phyloP scores from a whole-genome alignment of 2,329 filamentous ascomycete species.

The Lasiodiplodia sp. region DNA sequence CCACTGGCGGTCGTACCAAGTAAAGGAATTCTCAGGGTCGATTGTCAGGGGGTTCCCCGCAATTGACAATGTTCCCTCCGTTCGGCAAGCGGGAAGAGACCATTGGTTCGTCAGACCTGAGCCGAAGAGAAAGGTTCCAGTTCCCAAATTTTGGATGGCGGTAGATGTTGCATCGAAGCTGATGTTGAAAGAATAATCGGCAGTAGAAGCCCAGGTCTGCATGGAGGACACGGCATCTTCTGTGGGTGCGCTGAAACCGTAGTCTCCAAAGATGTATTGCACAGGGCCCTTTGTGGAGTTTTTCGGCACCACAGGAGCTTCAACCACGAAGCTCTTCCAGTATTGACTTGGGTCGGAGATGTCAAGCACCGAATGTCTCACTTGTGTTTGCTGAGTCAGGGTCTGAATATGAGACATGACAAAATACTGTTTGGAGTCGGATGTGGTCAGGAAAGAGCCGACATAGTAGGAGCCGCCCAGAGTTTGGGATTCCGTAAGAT shows the following conservation, averaged over 20 bases:
- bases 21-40: neutral
- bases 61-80: neutral
- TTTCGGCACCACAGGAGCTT: neutral
- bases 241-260: neutral
- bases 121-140: neutral
- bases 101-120: neutral
- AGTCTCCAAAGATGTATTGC: neutral
- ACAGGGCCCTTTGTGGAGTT: neutral
- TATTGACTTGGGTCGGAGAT: neutral
- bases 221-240: neutral
- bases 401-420: neutral
- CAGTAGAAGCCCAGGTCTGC: neutral
- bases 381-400: neutral
- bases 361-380: neutral
- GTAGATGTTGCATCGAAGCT: neutral
- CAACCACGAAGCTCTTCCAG: neutral
- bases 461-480: neutral
- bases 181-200: neutral
- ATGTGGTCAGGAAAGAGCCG: neutral
- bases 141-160: neutral
- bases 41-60: neutral
- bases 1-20: constrained; percentile 1
- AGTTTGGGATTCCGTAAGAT: too few relatives aligned
- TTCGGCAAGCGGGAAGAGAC: neutral
- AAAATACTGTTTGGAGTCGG: neutral